Conservation (phyloP, 164 flowering plant genomes). For the Annona cherimola region DNA sequence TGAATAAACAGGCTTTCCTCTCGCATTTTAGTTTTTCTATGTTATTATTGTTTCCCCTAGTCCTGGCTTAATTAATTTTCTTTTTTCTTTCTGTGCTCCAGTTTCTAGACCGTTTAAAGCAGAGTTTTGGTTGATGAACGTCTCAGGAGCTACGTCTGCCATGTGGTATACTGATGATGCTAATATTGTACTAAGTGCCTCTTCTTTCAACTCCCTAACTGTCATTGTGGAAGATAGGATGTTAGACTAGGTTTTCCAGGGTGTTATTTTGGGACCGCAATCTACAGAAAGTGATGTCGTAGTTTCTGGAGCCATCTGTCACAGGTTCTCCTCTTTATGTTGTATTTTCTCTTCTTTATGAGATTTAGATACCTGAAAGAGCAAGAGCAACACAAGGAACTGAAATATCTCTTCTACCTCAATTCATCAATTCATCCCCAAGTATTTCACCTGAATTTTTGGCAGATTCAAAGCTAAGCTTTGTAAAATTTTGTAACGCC, state of each 20-base stretch:
- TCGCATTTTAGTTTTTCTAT: background rate
- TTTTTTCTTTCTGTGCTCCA: constrained; percentile 12
- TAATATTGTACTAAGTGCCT: background rate
- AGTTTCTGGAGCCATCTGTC: too few species aligned
- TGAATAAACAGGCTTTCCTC: background rate
- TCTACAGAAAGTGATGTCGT: too few species aligned
- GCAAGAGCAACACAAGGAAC: too few species aligned
- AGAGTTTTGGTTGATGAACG: constrained; percentile 19
- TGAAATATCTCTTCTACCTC: too few species aligned
- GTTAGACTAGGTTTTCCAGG: background rate
- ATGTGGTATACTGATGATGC: background rate
- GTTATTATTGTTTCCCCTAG: background rate
- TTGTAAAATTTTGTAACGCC: too few species aligned
- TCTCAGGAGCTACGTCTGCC: background rate
- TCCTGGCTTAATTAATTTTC: background rate
- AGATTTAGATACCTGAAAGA: too few species aligned
- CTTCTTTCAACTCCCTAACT: background rate
- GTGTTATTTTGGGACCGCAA: too few species aligned
- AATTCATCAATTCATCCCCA: too few species aligned
- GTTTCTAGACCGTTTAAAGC: constrained; percentile 25
- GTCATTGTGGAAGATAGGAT: background rate
- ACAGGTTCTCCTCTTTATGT: too few species aligned
- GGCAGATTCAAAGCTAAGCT: too few species aligned
- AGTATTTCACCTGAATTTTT: too few species aligned
- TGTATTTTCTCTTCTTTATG: too few species aligned